Evolutionary conservation across 257 asterid genomes (phyloP), one percentile per base, ranked within the genome.

Genomic region (Solanum bulbocastanum): DNA sequence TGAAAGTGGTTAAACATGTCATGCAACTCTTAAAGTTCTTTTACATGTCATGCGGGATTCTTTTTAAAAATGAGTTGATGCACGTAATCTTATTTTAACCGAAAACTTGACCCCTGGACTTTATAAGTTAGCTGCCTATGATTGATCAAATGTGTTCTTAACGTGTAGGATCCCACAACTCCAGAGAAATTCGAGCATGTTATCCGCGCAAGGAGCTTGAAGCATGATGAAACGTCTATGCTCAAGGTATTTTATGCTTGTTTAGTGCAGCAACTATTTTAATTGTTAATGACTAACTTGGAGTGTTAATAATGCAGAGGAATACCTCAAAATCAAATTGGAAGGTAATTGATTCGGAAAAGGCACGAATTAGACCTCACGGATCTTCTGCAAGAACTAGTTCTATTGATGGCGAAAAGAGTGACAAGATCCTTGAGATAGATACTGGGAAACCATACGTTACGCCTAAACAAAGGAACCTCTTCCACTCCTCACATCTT

Each of bases 131-230:
- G 25, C 4, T 27, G 6, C 40, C 25, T 44, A 15, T 79, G 39
- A 68, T 33, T 83, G 71, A 83, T 6, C 68, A 36, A 44, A 87
- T 27, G 71, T 65, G 33, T 32, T 75, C 37, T 85, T 85, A 39
- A 85, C 71, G 83, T 73, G 89, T 88, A 96, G 99, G 98, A 95
- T 11, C 98, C 98, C 35, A 91, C 90, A 56, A 97, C 99, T 25
- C 98, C 98, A 9, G 99, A 96, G 92, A 97, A 96, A 87, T 90
- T 85, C 32, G 98, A 97, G 88, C 96, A 89, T 60, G 89, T 91
- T 12, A 87, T 39, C 39, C 92, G 93, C 69, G 87, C 90, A 2
- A 86, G 92, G 92, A 94, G 93, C 83, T 84, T 88, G 92, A 94
- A 93, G 74, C 92, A 89, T 1, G 95, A 91, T n/a, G 95, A 92